A percentile compares a stretch with the other conserved stretches of the same genome.
phyloP scores from a whole-genome alignment of 2,329 filamentous ascomycete genomes.

The Botrytis deweyae region DNA sequence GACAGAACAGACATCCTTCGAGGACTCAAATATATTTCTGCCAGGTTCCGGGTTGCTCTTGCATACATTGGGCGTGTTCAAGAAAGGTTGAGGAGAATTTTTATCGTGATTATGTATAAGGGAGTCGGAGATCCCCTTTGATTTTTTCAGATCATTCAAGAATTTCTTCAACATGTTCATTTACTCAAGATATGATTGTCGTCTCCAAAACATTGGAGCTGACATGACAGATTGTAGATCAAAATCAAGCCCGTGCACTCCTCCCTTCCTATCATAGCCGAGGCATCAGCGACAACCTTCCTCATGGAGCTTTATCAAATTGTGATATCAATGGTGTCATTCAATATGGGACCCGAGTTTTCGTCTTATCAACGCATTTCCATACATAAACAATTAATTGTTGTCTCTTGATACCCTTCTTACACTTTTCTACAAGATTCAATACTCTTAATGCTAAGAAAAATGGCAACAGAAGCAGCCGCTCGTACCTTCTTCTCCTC shows the following conservation, averaged over 20 bases:
- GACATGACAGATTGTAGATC: neutral
- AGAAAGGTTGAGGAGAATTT: neutral
- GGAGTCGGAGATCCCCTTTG: neutral
- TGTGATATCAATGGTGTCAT: neutral
- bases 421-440: neutral
- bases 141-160: neutral
- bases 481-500: conserved; percentile 79
- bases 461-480: conserved; percentile 66
- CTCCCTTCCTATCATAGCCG: neutral
- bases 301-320: neutral
- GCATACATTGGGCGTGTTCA: neutral
- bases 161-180: neutral
- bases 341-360: neutral
- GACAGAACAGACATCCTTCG: neutral
- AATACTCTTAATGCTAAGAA: conserved; percentile 25
- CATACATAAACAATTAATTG: neutral
- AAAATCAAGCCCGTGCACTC: neutral
- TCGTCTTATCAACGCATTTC: neutral
- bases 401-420: neutral
- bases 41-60: neutral
- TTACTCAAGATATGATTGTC: neutral
- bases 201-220: neutral
- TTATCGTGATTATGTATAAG: neutral
- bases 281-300: neutral
- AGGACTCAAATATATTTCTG: neutral